These are phyloP conservation scores for Globisporangium orthogonon DNA, from an alignment of 352 stramenopile species.

Conservation along the genomic window DNA sequence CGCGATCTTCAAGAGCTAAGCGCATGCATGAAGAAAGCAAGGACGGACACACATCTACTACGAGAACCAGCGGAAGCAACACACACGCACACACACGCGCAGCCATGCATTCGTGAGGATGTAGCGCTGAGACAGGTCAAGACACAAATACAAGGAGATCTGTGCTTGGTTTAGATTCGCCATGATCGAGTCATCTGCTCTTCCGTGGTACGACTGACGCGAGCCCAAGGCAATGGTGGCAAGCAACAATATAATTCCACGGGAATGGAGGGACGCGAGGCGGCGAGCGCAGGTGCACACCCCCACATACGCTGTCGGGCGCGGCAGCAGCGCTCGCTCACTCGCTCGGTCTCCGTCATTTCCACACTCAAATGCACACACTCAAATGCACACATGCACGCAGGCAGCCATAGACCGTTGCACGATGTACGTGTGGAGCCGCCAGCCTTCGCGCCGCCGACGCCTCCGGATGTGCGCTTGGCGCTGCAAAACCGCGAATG, in stretches of 20 bases:
- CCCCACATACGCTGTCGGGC: neutral
- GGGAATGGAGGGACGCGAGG: conserved; percentile 5
- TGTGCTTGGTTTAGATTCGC: conserved; percentile 83
- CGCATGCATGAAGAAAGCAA: no score
- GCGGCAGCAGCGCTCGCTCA: neutral
- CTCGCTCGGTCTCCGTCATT: no score
- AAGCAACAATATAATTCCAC: conserved; percentile 67
- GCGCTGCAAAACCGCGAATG: conserved; percentile 27
- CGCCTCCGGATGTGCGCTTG: neutral
- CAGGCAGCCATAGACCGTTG: conserved; percentile 3
- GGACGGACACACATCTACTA: neutral
- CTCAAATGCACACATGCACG: neutral
- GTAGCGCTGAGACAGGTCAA: conserved; percentile 86
- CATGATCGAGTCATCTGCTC: conserved; percentile 60
- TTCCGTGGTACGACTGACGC: conserved; percentile 78
- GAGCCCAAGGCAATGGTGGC: conserved; percentile 74
- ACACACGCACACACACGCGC: neutral
- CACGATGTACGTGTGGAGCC: no score
- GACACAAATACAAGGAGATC: conserved; percentile 51
- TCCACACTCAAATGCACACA: neutral
- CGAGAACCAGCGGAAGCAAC: neutral
- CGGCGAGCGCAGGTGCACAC: neutral
- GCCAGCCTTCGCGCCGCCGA: no score
- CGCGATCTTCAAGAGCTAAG: no score
- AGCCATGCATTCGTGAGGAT: neutral